phyloP scores from a whole-genome alignment of 495 filamentous ascomycete species.

The Rhizodiscina lignyota region DNA sequence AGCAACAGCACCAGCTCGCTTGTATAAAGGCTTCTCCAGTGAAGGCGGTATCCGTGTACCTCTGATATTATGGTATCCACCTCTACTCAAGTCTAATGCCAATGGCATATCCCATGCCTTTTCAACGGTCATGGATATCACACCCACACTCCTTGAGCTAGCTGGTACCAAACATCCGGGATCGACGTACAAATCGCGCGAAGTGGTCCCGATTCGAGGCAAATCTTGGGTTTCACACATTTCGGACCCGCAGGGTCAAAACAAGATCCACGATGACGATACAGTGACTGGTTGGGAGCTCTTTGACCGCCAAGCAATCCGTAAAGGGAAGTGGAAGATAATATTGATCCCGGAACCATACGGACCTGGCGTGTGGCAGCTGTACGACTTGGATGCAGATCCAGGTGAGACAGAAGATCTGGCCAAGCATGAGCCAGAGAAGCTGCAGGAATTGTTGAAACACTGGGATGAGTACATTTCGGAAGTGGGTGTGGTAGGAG shows the following conservation, averaged over 20 bases:
- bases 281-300: slow-evolving; percentile 23
- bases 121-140: background rate
- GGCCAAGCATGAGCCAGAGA: slow-evolving; percentile 14
- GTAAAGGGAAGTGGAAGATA: slow-evolving; percentile 18
- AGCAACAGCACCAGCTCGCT: slow-evolving; percentile 42
- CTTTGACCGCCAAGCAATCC: slow-evolving; percentile 18
- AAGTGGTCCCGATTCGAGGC: slow-evolving; percentile 44
- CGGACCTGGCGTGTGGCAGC: slow-evolving; percentile 20
- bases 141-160: slow-evolving; percentile 36
- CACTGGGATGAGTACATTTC: slow-evolving; percentile 42
- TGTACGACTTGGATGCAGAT: slow-evolving; percentile 18
- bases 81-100: slow-evolving; percentile 44
- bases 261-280: slow-evolving; percentile 25
- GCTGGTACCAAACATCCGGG: slow-evolving; percentile 42
- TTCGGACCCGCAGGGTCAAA: slow-evolving; percentile 26
- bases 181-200: slow-evolving; percentile 35
- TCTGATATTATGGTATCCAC: no score
- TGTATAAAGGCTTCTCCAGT: slow-evolving; percentile 47
- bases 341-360: slow-evolving; percentile 20
- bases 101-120: slow-evolving; percentile 38
- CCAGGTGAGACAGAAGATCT: slow-evolving; percentile 20
- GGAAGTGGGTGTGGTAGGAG: slow-evolving; percentile 44
- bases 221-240: slow-evolving; percentile 24
- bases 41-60: no score
- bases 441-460: slow-evolving; percentile 21